Evolutionary conservation across 2,329 filamentous ascomycete genomes (phyloP).

Genomic region (Leptographium flavum): DNA sequence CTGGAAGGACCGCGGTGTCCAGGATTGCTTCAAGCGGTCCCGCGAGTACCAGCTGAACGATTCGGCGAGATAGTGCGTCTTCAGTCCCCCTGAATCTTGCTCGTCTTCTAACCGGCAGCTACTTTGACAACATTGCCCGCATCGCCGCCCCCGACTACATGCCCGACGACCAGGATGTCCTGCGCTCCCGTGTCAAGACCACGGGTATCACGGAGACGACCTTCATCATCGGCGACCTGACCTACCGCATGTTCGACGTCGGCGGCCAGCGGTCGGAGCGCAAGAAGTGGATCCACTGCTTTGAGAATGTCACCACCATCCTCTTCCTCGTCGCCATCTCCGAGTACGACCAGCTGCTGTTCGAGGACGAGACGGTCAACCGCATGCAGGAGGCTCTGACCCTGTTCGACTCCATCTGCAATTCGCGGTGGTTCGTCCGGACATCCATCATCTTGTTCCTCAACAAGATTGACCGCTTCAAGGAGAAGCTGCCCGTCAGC

Average conservation of each 20-base stretch:
- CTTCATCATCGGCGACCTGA: constrained; percentile 88
- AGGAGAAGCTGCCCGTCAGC: constrained; percentile 68
- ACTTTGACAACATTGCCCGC: constrained; percentile 88
- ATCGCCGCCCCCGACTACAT: constrained; percentile 87
- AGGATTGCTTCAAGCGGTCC: constrained; percentile 90
- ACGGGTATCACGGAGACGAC: constrained; percentile 95
- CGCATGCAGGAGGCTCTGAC: constrained; percentile 86
- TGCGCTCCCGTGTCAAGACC: constrained; percentile 92
- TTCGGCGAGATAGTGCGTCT: constrained; percentile 71
- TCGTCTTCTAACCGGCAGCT: constrained; percentile 36
- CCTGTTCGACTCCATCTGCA: constrained; percentile 76
- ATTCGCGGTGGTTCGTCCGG: constrained; percentile 82
- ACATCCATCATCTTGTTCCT: constrained; percentile 80
- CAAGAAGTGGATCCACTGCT: constrained; percentile 99
- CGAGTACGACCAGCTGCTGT: constrained; percentile 90
- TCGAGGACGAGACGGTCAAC: constrained; percentile 93
- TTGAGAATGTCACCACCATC: constrained; percentile 94
- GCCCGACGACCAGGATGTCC: constrained; percentile 87
- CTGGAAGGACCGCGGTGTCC: constrained; percentile 86
- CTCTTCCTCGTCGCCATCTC: constrained; percentile 95
- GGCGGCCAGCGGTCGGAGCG: constrained; percentile 90
- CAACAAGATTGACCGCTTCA: constrained; percentile 84
- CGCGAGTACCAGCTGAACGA: constrained; percentile 95
- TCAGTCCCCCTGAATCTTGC: neutral
- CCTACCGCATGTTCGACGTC: constrained; percentile 95